These are phyloP conservation scores for Globomyces pollinis-pini DNA, from an alignment of 192 early-diverging fungal genomes.

Conservation along the genomic window DNA sequence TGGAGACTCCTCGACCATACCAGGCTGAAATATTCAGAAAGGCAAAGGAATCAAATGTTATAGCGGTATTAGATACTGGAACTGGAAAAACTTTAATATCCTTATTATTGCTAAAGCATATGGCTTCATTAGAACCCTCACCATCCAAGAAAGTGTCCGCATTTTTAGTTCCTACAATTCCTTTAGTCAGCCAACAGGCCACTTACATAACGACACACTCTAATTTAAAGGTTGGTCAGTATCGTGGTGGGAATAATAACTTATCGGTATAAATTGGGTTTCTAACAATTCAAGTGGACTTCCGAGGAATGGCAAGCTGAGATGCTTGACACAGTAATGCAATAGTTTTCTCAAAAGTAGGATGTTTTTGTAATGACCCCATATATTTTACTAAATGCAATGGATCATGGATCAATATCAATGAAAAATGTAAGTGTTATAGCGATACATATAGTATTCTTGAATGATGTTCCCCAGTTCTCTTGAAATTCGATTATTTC, in stretches of 20 bases:
- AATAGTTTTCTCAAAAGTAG: conserved; percentile 35
- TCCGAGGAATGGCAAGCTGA: too few relatives aligned
- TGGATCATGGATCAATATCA: conserved; percentile 59
- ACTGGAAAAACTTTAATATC: conserved; percentile 89
- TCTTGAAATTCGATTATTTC: neutral
- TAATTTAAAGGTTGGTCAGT: conserved; percentile 46
- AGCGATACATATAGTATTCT: too few relatives aligned
- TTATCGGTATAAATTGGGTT: conserved; percentile 22
- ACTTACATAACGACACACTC: conserved; percentile 66
- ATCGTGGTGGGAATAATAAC: conserved; percentile 45
- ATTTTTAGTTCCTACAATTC: conserved; percentile 84
- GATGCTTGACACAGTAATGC: too few relatives aligned
- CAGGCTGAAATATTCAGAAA: conserved; percentile 67
- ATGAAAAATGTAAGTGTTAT: conserved; percentile 52
- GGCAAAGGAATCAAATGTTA: conserved; percentile 66
- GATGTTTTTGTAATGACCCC: conserved; percentile 86
- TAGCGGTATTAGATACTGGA: conserved; percentile 88
- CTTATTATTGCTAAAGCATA: conserved; percentile 75
- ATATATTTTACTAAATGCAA: conserved; percentile 70
- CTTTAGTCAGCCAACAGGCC: conserved; percentile 80
- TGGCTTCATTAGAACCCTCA: conserved; percentile 35
- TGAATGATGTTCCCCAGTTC: too few relatives aligned
- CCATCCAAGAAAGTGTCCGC: conserved; percentile 30
- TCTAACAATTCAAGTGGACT: conserved; percentile 56
- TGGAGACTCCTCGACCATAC: conserved; percentile 61